These are phyloP conservation scores for Aspergillus tamarii DNA, from an alignment of 2,329 filamentous ascomycete genomes.

Conservation along the genomic window DNA sequence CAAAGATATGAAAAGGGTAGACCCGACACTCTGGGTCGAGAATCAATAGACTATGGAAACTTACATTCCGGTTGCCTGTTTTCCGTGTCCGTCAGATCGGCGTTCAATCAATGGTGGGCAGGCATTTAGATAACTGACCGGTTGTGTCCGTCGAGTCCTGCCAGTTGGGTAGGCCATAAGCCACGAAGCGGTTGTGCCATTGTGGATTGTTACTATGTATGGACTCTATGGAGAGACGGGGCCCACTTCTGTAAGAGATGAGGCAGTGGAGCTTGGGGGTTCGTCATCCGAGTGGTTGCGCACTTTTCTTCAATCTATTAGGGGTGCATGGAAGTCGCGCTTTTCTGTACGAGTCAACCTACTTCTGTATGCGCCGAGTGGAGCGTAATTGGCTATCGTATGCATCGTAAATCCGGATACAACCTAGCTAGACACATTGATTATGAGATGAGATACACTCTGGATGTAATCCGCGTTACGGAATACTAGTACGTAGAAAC, in stretches of 20 bases:
- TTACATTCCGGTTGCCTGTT: background rate
- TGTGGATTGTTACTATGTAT: background rate
- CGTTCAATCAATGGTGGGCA: background rate
- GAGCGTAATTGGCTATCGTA: background rate
- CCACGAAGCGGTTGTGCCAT: background rate
- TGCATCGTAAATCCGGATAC: slow-evolving; percentile 10
- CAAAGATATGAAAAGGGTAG: background rate
- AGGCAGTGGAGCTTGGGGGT: background rate
- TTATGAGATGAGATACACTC: background rate
- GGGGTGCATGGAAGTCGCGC: background rate
- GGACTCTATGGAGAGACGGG: background rate
- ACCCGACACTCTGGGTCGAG: background rate
- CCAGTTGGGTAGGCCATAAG: background rate
- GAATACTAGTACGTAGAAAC: background rate
- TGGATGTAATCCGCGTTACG: background rate
- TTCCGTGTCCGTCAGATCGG: background rate
- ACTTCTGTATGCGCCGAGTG: background rate
- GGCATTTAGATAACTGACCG: background rate
- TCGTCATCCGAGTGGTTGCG: slow-evolving; percentile 1
- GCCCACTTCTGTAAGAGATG: background rate
- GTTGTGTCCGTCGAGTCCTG: background rate
- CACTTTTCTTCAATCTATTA: background rate
- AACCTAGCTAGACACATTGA: background rate
- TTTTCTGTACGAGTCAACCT: background rate
- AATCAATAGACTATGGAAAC: background rate